phyloP scores from a whole-genome alignment of 106 monocot genomes.

The Acorus gramineus region DNA sequence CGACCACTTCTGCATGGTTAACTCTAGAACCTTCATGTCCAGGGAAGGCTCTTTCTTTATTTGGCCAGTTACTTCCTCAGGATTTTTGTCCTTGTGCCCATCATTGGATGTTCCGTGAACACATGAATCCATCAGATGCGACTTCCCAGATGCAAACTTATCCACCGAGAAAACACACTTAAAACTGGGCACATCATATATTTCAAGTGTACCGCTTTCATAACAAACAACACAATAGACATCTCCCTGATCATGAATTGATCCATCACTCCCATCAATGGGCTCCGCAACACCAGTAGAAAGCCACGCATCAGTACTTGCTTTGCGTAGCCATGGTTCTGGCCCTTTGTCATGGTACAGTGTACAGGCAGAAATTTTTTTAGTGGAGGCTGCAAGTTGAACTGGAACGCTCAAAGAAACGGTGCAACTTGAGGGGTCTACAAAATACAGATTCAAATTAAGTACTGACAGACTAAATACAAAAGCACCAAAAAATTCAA shows the following conservation, averaged over 20 bases:
- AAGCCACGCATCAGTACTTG: constrained; percentile 98
- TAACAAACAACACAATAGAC: constrained; percentile 87
- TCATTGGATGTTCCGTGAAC: constrained; percentile 16
- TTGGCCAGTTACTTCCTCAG: constrained; percentile 18
- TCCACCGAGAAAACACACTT: constrained; percentile 68
- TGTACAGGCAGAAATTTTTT: constrained; percentile 61
- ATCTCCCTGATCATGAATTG: constrained; percentile 61
- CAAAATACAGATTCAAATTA: constrained; percentile 1
- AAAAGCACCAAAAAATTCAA: neutral
- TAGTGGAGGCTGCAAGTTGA: constrained; percentile 36
- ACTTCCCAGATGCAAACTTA: constrained; percentile 69
- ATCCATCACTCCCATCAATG: constrained; percentile 72
- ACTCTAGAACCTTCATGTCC: constrained; percentile 55
- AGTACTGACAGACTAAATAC: too few species aligned
- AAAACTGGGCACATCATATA: constrained; percentile 81
- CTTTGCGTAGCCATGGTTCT: constrained; percentile 77
- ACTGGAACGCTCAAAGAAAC: constrained; percentile 47
- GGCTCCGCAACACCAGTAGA: constrained; percentile 69
- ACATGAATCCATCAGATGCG: constrained; percentile 54
- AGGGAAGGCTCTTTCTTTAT: constrained; percentile 36
- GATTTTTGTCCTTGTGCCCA: constrained; percentile 12
- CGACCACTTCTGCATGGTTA: constrained; percentile 88
- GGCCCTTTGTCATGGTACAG: constrained; percentile 94
- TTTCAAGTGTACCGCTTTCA: constrained; percentile 73
- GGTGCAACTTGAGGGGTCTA: constrained; percentile 69